Conservation (phyloP, 202 grass and related monocot species). For the Cymbopogon flexuosus region DNA sequence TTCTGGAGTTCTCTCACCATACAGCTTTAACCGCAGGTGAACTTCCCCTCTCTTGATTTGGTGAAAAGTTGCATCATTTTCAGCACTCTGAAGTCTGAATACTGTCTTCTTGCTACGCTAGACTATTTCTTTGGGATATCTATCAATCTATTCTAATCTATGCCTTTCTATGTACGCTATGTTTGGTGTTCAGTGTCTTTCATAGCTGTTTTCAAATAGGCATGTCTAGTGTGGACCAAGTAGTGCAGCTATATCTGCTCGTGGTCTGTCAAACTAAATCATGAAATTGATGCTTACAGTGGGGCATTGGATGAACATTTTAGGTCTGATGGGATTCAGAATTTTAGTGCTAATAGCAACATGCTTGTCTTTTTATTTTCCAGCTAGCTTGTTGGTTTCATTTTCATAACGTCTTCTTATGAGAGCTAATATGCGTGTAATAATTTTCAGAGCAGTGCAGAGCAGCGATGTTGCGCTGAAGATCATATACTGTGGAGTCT, state of each 20-base stretch:
- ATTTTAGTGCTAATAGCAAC: too few species aligned
- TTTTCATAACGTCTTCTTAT: not conserved
- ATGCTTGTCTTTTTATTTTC: not conserved
- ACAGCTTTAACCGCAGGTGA: slow-evolving; percentile 70
- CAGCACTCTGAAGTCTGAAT: not conserved
- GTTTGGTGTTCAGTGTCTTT: not conserved
- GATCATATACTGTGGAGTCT: not conserved
- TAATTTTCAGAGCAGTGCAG: not conserved
- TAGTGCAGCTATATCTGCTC: not conserved
- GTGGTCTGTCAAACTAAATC: not conserved
- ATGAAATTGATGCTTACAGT: not conserved
- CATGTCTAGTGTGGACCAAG: not conserved
- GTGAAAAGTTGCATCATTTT: not conserved
- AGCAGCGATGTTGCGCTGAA: not conserved
- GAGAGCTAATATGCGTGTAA: not conserved
- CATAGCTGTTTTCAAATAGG: not conserved
- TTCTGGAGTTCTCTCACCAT: slow-evolving; percentile 78
- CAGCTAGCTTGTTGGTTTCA: not conserved
- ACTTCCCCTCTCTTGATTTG: not conserved
- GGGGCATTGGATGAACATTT: too few species aligned
- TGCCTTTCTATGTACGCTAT: not conserved
- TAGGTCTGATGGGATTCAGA: too few species aligned
- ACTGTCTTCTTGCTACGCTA: not conserved
- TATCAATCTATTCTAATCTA: not conserved
- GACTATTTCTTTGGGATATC: not conserved